A percentile compares a stretch with the other conserved stretches of the same genome.
These are phyloP conservation scores for Lablab purpureus DNA, from an alignment of 306 rosid species.

Conservation along the genomic window DNA sequence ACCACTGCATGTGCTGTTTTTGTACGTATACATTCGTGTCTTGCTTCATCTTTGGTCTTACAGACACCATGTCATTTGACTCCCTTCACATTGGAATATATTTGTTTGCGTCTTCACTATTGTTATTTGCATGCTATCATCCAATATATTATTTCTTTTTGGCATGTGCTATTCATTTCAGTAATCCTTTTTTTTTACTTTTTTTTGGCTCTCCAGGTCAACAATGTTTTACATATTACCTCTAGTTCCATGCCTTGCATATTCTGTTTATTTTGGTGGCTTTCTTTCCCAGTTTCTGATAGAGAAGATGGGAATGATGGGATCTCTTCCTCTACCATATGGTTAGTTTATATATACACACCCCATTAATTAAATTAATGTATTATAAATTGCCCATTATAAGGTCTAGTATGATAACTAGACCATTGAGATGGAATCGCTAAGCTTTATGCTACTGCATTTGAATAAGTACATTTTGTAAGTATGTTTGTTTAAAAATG, in stretches of 20 bases:
- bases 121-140: slow-evolving; percentile 24
- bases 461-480: background rate
- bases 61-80: slow-evolving; percentile 1
- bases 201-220: slow-evolving; percentile 64
- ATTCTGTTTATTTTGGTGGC: slow-evolving; percentile 91
- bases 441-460: slow-evolving; percentile 21
- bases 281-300: slow-evolving; percentile 83
- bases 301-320: slow-evolving; percentile 99
- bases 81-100: slow-evolving; percentile 19
- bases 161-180: slow-evolving; percentile 13
- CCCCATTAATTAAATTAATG: slow-evolving; percentile 7
- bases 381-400: slow-evolving; percentile 5
- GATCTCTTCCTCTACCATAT: slow-evolving; percentile 87
- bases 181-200: slow-evolving; percentile 29
- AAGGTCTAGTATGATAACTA: slow-evolving; percentile 6
- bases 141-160: slow-evolving; percentile 39
- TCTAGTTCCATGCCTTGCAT: slow-evolving; percentile 78
- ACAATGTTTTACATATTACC: slow-evolving; percentile 75
- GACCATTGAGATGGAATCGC: slow-evolving; percentile 19
- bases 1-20: background rate
- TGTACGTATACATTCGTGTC: slow-evolving; percentile 32
- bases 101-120: slow-evolving; percentile 11
- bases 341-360: slow-evolving; percentile 62
- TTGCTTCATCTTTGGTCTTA: slow-evolving; percentile 33
- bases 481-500: slow-evolving; percentile 15